A percentile compares a stretch with the other conserved stretches of the same genome.
Conservation (phyloP, 495 filamentous ascomycete species). For the Tuber melanosporum region DNA sequence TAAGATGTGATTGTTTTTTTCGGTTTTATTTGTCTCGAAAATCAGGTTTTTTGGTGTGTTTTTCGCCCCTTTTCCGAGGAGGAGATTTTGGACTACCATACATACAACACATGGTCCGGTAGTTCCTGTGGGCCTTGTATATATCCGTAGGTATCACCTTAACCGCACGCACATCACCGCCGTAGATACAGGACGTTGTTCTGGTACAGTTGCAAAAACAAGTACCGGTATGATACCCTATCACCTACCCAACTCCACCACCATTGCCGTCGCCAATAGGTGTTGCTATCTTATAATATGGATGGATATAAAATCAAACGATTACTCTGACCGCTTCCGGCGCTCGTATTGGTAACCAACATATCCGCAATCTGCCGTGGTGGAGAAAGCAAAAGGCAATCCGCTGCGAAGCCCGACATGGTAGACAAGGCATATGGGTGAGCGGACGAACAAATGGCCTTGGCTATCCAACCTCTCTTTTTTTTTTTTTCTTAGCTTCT, state of each 20-base stretch:
- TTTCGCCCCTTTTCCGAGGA: no score
- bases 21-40: no score
- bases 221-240: no score
- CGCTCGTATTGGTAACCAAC: neutral
- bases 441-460: neutral
- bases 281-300: neutral
- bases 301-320: no score
- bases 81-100: no score
- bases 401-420: neutral
- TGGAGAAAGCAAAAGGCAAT: neutral
- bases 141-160: neutral
- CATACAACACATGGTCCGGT: no score
- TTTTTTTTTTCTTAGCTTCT: slow-evolving; percentile 12
- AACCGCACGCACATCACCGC: neutral
- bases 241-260: neutral
- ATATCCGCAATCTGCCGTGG: neutral
- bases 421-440: neutral
- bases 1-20: no score
- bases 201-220: neutral
- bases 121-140: neutral
- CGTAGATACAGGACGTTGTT: neutral
- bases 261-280: neutral
- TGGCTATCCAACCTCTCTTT: neutral
- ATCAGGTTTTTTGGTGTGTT: no score
- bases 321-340: neutral